These are phyloP conservation scores for Macrocybe gigantea DNA, from an alignment of 768 basidiomycete species.

Conservation along the genomic window DNA sequence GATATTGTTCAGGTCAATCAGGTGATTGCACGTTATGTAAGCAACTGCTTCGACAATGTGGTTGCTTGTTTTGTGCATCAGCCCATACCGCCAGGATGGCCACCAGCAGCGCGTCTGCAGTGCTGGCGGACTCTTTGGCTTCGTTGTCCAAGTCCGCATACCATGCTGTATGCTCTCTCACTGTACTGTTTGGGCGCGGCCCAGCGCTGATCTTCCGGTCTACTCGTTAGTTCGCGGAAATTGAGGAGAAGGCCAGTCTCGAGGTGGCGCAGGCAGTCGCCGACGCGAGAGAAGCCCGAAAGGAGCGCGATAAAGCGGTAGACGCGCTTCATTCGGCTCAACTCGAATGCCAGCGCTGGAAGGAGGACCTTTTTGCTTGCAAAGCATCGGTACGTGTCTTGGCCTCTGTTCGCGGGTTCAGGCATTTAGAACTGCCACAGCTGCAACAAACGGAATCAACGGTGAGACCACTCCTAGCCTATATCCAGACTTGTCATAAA, in stretches of 20 bases:
- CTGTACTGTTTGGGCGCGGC: too few relatives aligned
- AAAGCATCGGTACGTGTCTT: slow-evolving; percentile 43
- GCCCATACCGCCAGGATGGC: slow-evolving; percentile 4
- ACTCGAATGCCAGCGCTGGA: slow-evolving; percentile 43
- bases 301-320: slow-evolving; percentile 42
- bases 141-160: slow-evolving; percentile 16
- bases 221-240: slow-evolving; percentile 39
- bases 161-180: slow-evolving; percentile 13
- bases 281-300: slow-evolving; percentile 41
- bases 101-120: slow-evolving; percentile 10
- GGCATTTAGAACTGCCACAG: slow-evolving; percentile 23
- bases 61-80: too few relatives aligned
- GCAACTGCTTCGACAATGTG: too few relatives aligned
- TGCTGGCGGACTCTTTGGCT: slow-evolving; percentile 18
- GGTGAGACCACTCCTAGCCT: slow-evolving; percentile 26
- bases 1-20: too few relatives aligned
- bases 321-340: slow-evolving; percentile 38
- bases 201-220: slow-evolving; percentile 1
- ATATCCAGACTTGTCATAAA: not conserved
- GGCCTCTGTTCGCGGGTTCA: slow-evolving; percentile 1
- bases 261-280: slow-evolving; percentile 44
- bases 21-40: too few relatives aligned
- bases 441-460: slow-evolving; percentile 51
- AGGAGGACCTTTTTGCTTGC: slow-evolving; percentile 29
- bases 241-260: slow-evolving; percentile 49